These are phyloP conservation scores for Sicyos baderoa DNA, from an alignment of 306 rosid species.

Conservation along the genomic window DNA sequence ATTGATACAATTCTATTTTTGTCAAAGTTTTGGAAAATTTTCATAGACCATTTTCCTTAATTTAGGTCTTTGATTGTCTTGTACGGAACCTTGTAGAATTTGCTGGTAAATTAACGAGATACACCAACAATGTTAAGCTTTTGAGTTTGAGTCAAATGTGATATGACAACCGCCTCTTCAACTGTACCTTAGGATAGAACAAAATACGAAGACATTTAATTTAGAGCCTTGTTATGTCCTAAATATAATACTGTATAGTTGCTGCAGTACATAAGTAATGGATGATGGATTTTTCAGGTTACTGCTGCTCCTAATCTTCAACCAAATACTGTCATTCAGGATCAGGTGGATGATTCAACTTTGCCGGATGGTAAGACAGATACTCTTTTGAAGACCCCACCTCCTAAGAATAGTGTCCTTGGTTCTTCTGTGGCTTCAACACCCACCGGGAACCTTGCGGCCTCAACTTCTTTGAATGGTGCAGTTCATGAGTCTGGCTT, in stretches of 20 bases:
- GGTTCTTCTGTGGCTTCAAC: conserved; percentile 51
- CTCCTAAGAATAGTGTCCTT: conserved; percentile 51
- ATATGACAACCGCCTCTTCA: conserved; percentile 2
- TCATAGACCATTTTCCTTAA: background rate
- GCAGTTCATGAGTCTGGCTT: conserved; percentile 42
- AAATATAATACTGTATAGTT: background rate
- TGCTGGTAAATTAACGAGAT: background rate
- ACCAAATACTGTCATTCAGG: conserved; percentile 47
- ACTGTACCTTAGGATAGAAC: background rate
- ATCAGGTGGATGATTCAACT: conserved; percentile 71
- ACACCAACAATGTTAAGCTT: background rate
- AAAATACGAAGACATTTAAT: conserved; percentile 4
- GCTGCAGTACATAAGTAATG: conserved; percentile 4
- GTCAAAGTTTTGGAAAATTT: background rate
- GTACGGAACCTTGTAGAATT: conserved; percentile 3
- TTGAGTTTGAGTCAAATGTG: background rate
- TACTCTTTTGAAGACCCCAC: conserved; percentile 64
- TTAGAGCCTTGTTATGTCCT: conserved; percentile 20
- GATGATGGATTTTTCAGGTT: conserved; percentile 24
- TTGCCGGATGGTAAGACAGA: conserved; percentile 70
- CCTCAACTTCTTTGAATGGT: conserved; percentile 45
- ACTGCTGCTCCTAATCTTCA: conserved; percentile 28
- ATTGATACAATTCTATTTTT: background rate
- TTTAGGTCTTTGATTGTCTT: background rate
- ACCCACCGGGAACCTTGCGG: conserved; percentile 48